These are phyloP conservation scores for Penicillium canescens DNA, from an alignment of 495 filamentous ascomycete species.

Conservation along the genomic window DNA sequence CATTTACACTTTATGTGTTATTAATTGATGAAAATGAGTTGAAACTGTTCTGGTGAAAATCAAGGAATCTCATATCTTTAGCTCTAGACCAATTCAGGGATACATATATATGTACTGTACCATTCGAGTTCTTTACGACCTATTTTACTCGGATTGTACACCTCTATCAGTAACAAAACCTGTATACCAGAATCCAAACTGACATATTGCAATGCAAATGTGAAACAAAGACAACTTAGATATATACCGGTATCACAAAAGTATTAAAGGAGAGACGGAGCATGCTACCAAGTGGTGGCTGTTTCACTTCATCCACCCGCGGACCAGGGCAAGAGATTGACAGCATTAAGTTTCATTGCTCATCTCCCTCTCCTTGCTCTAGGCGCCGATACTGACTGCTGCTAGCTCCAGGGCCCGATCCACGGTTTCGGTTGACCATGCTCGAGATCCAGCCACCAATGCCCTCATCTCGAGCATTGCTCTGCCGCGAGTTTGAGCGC, in stretches of 20 bases:
- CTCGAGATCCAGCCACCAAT: conserved; percentile 71
- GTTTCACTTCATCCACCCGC: no score
- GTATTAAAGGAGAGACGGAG: not conserved
- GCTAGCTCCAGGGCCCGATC: conserved; percentile 41
- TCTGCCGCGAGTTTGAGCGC: conserved; percentile 27
- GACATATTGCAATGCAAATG: not conserved
- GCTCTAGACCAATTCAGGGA: no score
- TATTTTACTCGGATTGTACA: no score
- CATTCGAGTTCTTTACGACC: not conserved
- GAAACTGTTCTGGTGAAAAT: not conserved
- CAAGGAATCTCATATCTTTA: no score
- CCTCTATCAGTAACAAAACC: not conserved
- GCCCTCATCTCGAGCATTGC: conserved; percentile 48
- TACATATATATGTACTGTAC: no score
- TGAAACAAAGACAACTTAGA: not conserved
- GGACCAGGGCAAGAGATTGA: no score
- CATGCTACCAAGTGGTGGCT: not conserved
- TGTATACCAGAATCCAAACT: not conserved
- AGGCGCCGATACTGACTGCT: conserved; percentile 62
- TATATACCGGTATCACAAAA: not conserved
- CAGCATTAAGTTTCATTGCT: conserved; percentile 7
- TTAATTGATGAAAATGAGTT: conserved; percentile 1
- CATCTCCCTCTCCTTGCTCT: conserved; percentile 59
- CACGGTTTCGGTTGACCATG: conserved; percentile 57
- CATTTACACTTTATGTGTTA: no score